These are phyloP conservation scores for Herpetospermum pedunculosum DNA, from an alignment of 306 rosid genomes.

Conservation along the genomic window DNA sequence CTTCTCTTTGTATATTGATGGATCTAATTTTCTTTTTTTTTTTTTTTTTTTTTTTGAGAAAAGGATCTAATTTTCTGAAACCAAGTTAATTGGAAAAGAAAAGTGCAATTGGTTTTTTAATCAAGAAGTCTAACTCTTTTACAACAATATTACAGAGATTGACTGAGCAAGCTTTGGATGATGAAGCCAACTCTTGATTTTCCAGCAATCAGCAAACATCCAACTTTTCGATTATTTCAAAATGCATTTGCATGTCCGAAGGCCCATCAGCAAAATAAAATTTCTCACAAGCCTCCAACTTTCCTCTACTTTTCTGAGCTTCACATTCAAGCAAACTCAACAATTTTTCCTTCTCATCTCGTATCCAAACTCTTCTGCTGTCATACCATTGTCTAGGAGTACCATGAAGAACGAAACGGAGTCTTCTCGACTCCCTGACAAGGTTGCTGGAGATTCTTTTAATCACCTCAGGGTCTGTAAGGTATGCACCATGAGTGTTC, in stretches of 20 bases:
- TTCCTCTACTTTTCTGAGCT: constrained; percentile 33
- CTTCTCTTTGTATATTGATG: too few relatives aligned
- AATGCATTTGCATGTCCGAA: constrained; percentile 69
- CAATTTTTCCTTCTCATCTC: constrained; percentile 47
- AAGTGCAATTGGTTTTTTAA: too few relatives aligned
- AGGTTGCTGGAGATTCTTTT: constrained; percentile 38
- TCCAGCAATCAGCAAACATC: constrained; percentile 42
- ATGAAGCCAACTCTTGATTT: too few relatives aligned
- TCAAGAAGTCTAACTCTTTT: too few relatives aligned
- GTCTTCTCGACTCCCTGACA: constrained; percentile 18
- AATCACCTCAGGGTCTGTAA: constrained; percentile 36
- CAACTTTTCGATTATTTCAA: constrained; percentile 61
- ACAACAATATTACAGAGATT: too few relatives aligned
- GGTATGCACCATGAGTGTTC: constrained; percentile 62
- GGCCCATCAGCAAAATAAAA: constrained; percentile 48
- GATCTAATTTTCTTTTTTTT: too few relatives aligned
- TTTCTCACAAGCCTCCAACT: constrained; percentile 29
- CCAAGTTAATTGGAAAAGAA: too few relatives aligned
- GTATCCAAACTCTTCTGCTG: constrained; percentile 46
- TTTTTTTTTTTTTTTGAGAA: too few relatives aligned
- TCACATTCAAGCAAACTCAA: constrained; percentile 39
- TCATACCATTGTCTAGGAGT: constrained; percentile 88
- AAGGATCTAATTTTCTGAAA: too few relatives aligned
- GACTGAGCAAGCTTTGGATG: too few relatives aligned
- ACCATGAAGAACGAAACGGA: constrained; percentile 71